phyloP scores from a whole-genome alignment of 257 asterid genomes.

The Solanum sejunctum region DNA sequence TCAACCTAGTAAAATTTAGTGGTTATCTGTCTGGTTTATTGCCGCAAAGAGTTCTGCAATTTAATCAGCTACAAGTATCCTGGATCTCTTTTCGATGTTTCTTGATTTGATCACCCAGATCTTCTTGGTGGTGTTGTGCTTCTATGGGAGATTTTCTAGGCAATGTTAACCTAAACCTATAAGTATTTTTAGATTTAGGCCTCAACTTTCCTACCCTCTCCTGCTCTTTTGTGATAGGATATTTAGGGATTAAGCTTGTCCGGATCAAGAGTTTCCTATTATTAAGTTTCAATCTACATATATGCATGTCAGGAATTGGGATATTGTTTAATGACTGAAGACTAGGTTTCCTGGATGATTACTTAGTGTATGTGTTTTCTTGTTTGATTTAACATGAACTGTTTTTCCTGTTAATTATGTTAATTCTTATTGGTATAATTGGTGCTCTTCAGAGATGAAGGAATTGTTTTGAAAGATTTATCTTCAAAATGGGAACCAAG shows the following conservation, averaged over 20 bases:
- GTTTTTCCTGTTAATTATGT: constrained; percentile 1
- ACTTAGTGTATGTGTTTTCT: constrained; percentile 5
- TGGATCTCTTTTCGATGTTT: neutral
- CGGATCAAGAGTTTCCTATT: neutral
- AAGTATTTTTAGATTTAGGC: neutral
- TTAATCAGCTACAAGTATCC: neutral
- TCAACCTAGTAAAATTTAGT: neutral
- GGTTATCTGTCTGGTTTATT: neutral
- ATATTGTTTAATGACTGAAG: neutral
- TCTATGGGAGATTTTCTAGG: neutral
- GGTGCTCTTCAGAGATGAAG: constrained; percentile 64
- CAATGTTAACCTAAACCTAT: neutral
- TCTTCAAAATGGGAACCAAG: constrained; percentile 97
- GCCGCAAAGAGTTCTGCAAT: neutral
- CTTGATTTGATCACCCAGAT: neutral
- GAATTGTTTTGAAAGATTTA: constrained; percentile 82
- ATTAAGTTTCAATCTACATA: neutral
- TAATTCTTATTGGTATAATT: constrained; percentile 1
- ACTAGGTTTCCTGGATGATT: neutral
- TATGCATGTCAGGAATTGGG: neutral
- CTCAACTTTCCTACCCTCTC: neutral
- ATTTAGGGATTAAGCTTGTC: neutral
- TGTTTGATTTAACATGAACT: constrained; percentile 1
- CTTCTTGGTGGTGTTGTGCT: neutral
- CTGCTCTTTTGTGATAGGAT: neutral